Base-by-base conservation (phyloP, 2,329 filamentous ascomycete genomes). In the Coniochaeta ligniaria region DNA sequence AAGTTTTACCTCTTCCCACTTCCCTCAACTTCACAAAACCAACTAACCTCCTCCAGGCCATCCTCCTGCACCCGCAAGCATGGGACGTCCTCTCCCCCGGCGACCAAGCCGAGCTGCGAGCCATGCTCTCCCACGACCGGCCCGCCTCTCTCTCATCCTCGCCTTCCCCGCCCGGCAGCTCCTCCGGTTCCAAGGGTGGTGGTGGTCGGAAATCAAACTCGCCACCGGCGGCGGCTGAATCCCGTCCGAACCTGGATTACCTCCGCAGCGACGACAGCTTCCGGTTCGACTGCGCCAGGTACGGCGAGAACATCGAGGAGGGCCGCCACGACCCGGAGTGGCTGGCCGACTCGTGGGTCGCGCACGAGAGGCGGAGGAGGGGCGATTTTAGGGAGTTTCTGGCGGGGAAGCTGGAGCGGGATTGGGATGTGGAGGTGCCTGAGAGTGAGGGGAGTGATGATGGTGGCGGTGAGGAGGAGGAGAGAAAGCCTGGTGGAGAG, bases 291-390 rank as follows among this genome's bases (percentile, higher is more conserved):
- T 73, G 73, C 16, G 73, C 72, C 11, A 72, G 72, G 16, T 79
- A 78, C 65, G 66, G 74, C 33, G 76, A 78, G 36, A 74, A 80
- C 63, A 69, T 85, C 20, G 63, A 68, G 6, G 70, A 73, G 38
- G 83, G 83, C 3, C 76, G 75, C 36, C 80, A 84, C 61, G 81
- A 84, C 63, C 74, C 76, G 1, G 74, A 76, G 16, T 85, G 83
- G 83, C 75, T 86, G 8, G 71, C 67, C 17, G 73, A 79, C 60
- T 83, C 83, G 1, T 83, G 79, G 74, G 68, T 68, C 4, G 83
- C 83, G 0, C 80, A 84, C 62, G 73, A 76, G 59, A 73, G 75
- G 66, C 78, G 82, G 60, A 73, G 71, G 58, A 67, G 72, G 1
- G 83, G 83, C 5, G 73, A 79, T 1, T 85, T 83, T 62, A 77